These are phyloP conservation scores for Diplotaxis tenuifolia DNA, from an alignment of 345 rosid genomes.

Conservation along the genomic window DNA sequence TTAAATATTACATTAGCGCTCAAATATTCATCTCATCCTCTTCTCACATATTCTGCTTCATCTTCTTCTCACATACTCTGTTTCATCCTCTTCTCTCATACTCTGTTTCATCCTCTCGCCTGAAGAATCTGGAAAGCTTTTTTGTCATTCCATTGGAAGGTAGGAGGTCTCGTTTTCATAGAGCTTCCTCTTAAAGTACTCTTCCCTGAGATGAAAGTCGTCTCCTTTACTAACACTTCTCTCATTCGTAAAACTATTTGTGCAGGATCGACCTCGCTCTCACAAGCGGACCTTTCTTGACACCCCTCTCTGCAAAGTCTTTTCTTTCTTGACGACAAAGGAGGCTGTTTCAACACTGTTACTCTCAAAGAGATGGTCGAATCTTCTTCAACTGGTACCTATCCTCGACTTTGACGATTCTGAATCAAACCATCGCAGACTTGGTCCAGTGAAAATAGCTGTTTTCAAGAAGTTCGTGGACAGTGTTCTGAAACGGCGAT, in stretches of 20 bases:
- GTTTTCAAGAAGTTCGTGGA: slow-evolving; percentile 23
- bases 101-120: neutral
- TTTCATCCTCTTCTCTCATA: neutral
- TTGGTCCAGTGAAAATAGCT: neutral
- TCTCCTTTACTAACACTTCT: neutral
- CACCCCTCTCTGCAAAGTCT: slow-evolving; percentile 8
- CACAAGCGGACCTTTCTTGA: neutral
- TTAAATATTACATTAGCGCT: no score
- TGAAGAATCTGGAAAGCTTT: neutral
- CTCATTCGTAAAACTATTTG: neutral
- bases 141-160: neutral
- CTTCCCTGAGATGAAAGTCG: neutral
- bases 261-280: neutral
- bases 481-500: neutral
- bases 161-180: neutral
- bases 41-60: neutral
- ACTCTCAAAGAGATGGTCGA: slow-evolving; percentile 25
- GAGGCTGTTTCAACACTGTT: slow-evolving; percentile 15
- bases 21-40: no score
- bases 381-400: slow-evolving; percentile 9
- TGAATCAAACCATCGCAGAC: neutral
- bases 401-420: slow-evolving; percentile 20
- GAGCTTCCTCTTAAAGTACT: neutral
- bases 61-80: no score
- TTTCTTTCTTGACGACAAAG: slow-evolving; percentile 18